Evolutionary conservation across 306 rosid species (phyloP).

Genomic region (Hippophae tibetana): DNA sequence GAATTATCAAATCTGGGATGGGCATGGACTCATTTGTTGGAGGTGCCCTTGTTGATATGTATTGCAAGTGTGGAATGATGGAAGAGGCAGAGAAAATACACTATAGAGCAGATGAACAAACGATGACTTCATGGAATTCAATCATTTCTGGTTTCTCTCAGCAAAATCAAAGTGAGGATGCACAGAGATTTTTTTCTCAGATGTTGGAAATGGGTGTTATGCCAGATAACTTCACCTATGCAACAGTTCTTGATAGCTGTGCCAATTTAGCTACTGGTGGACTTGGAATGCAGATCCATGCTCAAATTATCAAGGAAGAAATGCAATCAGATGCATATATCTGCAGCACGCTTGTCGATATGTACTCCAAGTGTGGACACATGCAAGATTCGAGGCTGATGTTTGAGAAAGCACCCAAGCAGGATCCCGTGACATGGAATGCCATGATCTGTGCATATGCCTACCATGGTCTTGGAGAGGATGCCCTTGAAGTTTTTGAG

Average conservation of each 20-base stretch:
- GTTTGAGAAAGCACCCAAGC: conserved; percentile 64
- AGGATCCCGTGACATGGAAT: conserved; percentile 79
- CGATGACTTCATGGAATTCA: conserved; percentile 77
- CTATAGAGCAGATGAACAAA: conserved; percentile 39
- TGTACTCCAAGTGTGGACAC: conserved; percentile 85
- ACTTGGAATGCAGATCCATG: conserved; percentile 85
- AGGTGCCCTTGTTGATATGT: conserved; percentile 78
- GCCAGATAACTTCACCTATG: conserved; percentile 81
- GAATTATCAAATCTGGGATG: conserved; percentile 63
- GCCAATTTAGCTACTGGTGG: conserved; percentile 77
- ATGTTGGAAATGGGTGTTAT: conserved; percentile 59
- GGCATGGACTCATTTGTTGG: conserved; percentile 57
- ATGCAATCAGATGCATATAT: conserved; percentile 60
- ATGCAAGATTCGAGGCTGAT: conserved; percentile 58
- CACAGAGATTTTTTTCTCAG: conserved; percentile 54
- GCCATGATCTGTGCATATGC: conserved; percentile 89
- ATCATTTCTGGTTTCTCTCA: conserved; percentile 74
- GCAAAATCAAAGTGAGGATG: conserved; percentile 60
- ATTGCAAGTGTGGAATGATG: conserved; percentile 71
- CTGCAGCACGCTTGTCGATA: conserved; percentile 75
- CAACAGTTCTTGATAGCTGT: conserved; percentile 71
- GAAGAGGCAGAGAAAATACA: conserved; percentile 78
- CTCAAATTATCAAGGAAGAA: conserved; percentile 60
- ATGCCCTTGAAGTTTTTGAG: conserved; percentile 57
- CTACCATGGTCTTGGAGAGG: conserved; percentile 66